Conservation (phyloP, 495 filamentous ascomycete species). For the Penicillium parvum region DNA sequence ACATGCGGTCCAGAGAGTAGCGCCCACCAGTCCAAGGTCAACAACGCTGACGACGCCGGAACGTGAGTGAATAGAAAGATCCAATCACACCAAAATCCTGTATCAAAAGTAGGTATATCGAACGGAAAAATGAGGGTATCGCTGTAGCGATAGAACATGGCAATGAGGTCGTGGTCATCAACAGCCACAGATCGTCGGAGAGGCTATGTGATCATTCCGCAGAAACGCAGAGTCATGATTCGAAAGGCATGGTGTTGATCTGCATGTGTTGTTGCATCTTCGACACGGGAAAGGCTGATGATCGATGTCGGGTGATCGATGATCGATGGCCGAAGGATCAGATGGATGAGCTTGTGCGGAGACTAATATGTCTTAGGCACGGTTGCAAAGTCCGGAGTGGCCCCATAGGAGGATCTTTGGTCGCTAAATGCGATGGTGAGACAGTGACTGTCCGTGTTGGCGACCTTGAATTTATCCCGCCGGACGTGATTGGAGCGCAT, state of each 20-base stretch:
- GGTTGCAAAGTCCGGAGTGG: conserved; percentile 10
- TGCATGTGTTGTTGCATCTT: conserved; percentile 1
- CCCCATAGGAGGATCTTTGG: conserved; percentile 1
- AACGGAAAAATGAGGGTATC: conserved; percentile 6
- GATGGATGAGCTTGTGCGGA: conserved; percentile 6
- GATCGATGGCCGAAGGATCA: not conserved
- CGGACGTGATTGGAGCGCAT: conserved; percentile 17
- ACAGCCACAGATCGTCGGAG: too few species aligned
- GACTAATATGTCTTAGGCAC: conserved; percentile 13
- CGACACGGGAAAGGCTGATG: conserved; percentile 1
- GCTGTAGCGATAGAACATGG: conserved; percentile 2
- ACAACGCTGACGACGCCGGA: too few species aligned
- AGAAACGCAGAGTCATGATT: conserved; percentile 1
- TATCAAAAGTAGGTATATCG: conserved; percentile 7
- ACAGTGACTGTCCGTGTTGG: conserved; percentile 6
- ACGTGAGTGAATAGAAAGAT: not conserved
- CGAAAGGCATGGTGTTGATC: not conserved
- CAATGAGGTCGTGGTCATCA: not conserved
- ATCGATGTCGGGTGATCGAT: not conserved
- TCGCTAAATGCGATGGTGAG: conserved; percentile 10
- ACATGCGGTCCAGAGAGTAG: not conserved
- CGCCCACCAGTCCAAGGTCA: not conserved
- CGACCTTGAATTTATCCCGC: conserved; percentile 3
- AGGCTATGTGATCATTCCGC: not conserved
- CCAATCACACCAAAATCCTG: conserved; percentile 4